Base-by-base conservation (phyloP, 192 early-diverging fungal species). In the Entomortierella parvispora region DNA sequence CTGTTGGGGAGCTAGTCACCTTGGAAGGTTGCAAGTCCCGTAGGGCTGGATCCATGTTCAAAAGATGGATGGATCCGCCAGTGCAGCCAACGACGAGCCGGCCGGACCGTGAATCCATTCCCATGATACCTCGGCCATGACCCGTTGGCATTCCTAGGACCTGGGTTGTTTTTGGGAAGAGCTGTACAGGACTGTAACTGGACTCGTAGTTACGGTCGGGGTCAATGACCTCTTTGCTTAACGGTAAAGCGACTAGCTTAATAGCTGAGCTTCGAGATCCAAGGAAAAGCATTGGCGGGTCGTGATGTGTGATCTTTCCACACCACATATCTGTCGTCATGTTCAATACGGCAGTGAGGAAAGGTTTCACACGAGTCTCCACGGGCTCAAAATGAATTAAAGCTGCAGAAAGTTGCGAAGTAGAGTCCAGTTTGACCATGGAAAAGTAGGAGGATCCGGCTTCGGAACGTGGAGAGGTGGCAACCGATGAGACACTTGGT, bases 311-410 rank as follows among this genome's bases (percentile, higher is more conserved):
- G 5, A 68, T 40, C 29, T 64, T 77, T 1, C 74, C 74, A 40
- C 74, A 77, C 74, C 74, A 68, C 65, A 68, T 68, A 23, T 77
- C 74, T 14, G 40, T 52, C 0, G 52, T 47, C 54, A 77, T 63
- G 25, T 17, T 68, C 51, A 77, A n/a, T 10, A 77, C 40, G 0
- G 66, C 74, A 34, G 74, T 68, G 8, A 77, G n/a, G 23, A 52
- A 63, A 3, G 74, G 74, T 47, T 68, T 67, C 15, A 77, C 31
- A 3, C 66, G 45, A 1, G 74, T 77, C 33, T 77, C 74, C 5
- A 59, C 18, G 1, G 29, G 11, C 15, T 22, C 18, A 9, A 32
- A 47, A 3, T 57, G 18, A 4, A 58, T 54, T 4, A 17, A 4
- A 5, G n/a, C 15, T 23, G 49, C 25, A 25, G 46, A 44, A 15